A percentile compares a stretch with the other conserved stretches of the same genome.
These are phyloP conservation scores for Lachnellula suecica DNA, from an alignment of 2,329 filamentous ascomycete genomes.

Conservation along the genomic window DNA sequence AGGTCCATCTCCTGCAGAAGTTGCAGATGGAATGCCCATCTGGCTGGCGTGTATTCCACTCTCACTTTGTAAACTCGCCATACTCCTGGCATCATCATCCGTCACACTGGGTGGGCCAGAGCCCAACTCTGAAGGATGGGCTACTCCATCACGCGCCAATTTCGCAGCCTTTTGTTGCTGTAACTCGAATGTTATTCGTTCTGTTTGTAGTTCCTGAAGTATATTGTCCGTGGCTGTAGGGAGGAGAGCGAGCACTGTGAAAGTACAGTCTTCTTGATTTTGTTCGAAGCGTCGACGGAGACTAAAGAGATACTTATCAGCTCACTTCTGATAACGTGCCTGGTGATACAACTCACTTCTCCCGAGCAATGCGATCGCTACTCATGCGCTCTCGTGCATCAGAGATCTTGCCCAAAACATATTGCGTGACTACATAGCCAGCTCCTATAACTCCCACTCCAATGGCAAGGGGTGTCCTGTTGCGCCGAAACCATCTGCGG, in stretches of 20 bases:
- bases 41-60: conserved; percentile 84
- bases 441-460: conserved; percentile 84
- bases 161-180: conserved; percentile 87
- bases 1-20: conserved; percentile 38
- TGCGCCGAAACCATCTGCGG: conserved; percentile 88
- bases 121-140: conserved; percentile 42
- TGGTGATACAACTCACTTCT: conserved; percentile 67
- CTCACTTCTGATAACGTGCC: neutral
- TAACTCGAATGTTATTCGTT: conserved; percentile 88
- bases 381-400: conserved; percentile 96
- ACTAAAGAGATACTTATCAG: conserved; percentile 46
- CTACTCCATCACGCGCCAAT: conserved; percentile 56
- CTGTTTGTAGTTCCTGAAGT: conserved; percentile 82
- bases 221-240: conserved; percentile 91
- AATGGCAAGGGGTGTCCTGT: conserved; percentile 85
- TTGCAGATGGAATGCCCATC: conserved; percentile 55
- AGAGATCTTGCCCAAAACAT: conserved; percentile 86
- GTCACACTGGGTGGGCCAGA: conserved; percentile 59
- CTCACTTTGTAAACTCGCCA: conserved; percentile 74
- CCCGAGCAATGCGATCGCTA: conserved; percentile 90
- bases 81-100: conserved; percentile 80
- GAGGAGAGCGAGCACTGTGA: conserved; percentile 92
- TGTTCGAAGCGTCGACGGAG: conserved; percentile 95
- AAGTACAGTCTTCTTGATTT: conserved; percentile 98
- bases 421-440: conserved; percentile 89